Percentiles rank a stretch among this genome's conserved stretches.
Conservation (phyloP, 208 protist species). For the Vickermania ingenoplastis region DNA sequence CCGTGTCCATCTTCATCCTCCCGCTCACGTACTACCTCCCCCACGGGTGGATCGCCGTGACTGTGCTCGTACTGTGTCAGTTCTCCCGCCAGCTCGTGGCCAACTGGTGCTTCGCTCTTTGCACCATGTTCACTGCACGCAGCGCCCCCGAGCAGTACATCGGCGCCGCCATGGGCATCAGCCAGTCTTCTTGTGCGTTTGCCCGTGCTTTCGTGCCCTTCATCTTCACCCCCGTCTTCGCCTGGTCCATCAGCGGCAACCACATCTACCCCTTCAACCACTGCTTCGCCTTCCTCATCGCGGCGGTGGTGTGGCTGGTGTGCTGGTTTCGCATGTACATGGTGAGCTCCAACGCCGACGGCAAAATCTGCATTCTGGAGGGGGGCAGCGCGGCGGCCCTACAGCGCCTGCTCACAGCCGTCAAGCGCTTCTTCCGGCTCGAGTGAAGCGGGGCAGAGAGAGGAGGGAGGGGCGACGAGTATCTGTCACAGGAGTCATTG, state of each 20-base stretch:
- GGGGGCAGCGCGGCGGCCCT: not conserved
- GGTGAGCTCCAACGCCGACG: slow-evolving; percentile 11
- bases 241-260: slow-evolving; percentile 33
- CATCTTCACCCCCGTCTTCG: slow-evolving; percentile 29
- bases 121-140: slow-evolving; percentile 44
- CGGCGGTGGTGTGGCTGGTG: not conserved
- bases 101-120: slow-evolving; percentile 54
- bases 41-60: slow-evolving; percentile 1
- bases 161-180: slow-evolving; percentile 53
- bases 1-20: slow-evolving; percentile 1
- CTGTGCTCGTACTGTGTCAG: slow-evolving; percentile 22
- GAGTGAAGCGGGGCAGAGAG: no score
- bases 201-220: slow-evolving; percentile 32
- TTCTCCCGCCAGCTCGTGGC: slow-evolving; percentile 24
- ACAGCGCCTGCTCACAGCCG: not conserved
- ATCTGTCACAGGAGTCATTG: no score
- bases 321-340: slow-evolving; percentile 22
- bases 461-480: no score
- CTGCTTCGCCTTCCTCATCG: slow-evolving; percentile 42
- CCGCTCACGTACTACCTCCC: not conserved
- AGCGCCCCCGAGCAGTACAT: slow-evolving; percentile 22
- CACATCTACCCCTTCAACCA: slow-evolving; percentile 39
- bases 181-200: slow-evolving; percentile 34
- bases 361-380: not conserved
- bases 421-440: not conserved